Conservation (phyloP, 23 red algal species). For the Gracilaria domingensis region DNA sequence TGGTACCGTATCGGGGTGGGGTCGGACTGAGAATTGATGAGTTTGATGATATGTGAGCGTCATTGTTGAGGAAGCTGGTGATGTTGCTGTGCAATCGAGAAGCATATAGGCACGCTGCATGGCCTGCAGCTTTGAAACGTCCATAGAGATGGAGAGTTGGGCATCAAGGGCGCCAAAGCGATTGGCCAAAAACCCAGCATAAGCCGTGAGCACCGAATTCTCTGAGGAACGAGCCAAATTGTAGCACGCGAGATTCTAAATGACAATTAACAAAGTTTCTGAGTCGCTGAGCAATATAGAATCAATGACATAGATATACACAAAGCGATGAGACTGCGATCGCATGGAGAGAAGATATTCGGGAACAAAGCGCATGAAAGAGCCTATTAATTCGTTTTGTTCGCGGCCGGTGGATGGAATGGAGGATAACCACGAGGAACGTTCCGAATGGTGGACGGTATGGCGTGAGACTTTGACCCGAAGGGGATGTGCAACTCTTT, state of each 20-base stretch:
- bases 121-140: constrained; percentile 17
- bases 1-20: background rate
- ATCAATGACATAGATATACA: constrained; percentile 57
- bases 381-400: constrained; percentile 29
- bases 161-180: constrained; percentile 51
- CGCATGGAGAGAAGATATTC: constrained; percentile 53
- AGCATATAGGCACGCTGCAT: constrained; percentile 35
- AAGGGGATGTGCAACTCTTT: constrained; percentile 32
- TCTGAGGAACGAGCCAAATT: constrained; percentile 51
- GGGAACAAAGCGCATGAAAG: constrained; percentile 51
- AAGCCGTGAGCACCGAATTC: constrained; percentile 67
- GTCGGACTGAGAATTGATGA: background rate
- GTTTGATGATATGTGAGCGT: background rate
- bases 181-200: constrained; percentile 62
- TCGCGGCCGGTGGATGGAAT: constrained; percentile 25
- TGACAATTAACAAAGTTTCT: background rate
- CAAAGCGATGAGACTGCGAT: background rate
- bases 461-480: constrained; percentile 24
- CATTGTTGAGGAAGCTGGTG: background rate
- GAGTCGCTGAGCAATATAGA: constrained; percentile 40
- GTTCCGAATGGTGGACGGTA: constrained; percentile 19
- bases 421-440: constrained; percentile 34
- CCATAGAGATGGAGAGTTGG: constrained; percentile 37
- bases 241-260: constrained; percentile 46
- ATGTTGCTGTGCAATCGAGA: background rate